These are phyloP conservation scores for Scutellaria galericulata DNA, from an alignment of 257 asterid genomes.

Conservation along the genomic window DNA sequence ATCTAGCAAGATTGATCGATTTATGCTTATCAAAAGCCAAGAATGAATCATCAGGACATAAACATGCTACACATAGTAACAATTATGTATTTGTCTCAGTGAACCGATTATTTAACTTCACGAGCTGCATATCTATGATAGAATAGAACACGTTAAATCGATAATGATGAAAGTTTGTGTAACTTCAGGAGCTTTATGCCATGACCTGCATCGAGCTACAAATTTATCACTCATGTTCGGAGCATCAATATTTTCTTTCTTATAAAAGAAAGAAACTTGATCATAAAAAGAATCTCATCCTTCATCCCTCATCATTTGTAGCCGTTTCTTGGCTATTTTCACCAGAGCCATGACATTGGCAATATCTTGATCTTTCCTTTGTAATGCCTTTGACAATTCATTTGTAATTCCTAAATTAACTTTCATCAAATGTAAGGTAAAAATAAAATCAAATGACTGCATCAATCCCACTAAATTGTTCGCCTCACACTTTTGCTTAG, in stretches of 20 bases:
- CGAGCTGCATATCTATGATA: too few relatives aligned
- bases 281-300: too few relatives aligned
- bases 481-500: background rate
- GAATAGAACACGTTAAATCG: too few relatives aligned
- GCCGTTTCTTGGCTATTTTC: background rate
- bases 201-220: too few relatives aligned
- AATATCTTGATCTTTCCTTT: background rate
- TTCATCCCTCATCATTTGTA: too few relatives aligned
- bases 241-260: too few relatives aligned
- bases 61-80: background rate
- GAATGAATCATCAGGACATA: constrained; percentile 2
- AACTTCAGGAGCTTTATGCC: too few relatives aligned
- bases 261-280: too few relatives aligned
- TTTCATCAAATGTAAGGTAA: background rate
- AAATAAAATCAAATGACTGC: background rate
- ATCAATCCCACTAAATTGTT: background rate
- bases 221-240: too few relatives aligned
- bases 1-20: background rate
- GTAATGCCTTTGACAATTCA: background rate
- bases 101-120: background rate
- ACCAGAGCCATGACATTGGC: background rate
- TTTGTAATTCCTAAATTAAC: background rate
- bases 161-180: background rate
- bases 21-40: background rate
- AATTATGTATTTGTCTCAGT: background rate